Percentiles rank a stretch among this genome's conserved stretches.
These are phyloP conservation scores for Penicillium angulare DNA, from an alignment of 495 filamentous ascomycete genomes.

Conservation along the genomic window DNA sequence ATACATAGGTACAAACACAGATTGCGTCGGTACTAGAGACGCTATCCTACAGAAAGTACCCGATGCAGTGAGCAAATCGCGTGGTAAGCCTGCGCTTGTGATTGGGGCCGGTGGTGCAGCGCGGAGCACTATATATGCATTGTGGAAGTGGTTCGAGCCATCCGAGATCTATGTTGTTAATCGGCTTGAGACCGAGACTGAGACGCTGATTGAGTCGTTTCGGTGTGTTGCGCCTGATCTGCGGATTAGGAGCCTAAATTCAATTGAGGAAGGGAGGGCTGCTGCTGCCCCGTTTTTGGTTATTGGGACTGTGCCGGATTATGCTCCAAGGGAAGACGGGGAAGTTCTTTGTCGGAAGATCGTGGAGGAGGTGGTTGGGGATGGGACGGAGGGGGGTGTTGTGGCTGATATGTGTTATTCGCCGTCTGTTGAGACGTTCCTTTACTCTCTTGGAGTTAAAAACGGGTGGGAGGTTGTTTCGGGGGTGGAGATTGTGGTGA, in stretches of 20 bases:
- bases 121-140: slow-evolving; percentile 54
- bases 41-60: slow-evolving; percentile 54
- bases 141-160: not conserved
- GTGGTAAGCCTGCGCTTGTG: slow-evolving; percentile 44
- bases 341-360: not conserved
- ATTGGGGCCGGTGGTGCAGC: slow-evolving; percentile 60
- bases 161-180: not conserved
- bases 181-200: not conserved
- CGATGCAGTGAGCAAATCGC: slow-evolving; percentile 24
- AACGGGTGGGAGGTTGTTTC: not conserved
- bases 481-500: not conserved
- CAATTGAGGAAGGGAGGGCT: not conserved
- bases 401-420: not conserved
- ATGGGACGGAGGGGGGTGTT: not conserved
- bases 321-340: not conserved
- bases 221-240: not conserved
- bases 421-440: not conserved
- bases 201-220: not conserved
- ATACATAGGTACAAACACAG: slow-evolving; percentile 63
- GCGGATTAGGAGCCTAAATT: not conserved
- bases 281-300: not conserved
- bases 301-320: not conserved
- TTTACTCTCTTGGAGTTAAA: not conserved
- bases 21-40: slow-evolving; percentile 61
- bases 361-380: not conserved